Conservation (phyloP, 495 filamentous ascomycete species). For the Aspergillus hancockii region DNA sequence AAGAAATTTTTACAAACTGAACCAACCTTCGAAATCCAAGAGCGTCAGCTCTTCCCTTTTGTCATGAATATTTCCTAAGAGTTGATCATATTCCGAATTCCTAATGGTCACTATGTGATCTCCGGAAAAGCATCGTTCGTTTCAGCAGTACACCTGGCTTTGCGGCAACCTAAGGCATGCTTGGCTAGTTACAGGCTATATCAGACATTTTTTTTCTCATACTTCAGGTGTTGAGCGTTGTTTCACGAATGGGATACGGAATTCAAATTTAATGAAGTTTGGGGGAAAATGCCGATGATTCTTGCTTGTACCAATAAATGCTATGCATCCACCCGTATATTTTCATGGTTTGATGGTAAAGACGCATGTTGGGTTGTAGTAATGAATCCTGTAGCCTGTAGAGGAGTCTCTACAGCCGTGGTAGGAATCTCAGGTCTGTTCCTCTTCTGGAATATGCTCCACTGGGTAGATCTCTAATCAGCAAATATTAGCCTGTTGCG, state of each 20-base stretch:
- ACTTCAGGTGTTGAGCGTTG: conserved; percentile 18
- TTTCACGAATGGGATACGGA: conserved; percentile 21
- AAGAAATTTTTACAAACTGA: conserved; percentile 24
- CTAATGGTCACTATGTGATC: background rate
- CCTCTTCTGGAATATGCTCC: background rate
- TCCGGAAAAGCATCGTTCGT: background rate
- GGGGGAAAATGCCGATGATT: background rate
- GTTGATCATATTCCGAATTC: background rate
- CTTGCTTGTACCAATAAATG: conserved; percentile 6
- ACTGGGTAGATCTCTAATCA: background rate
- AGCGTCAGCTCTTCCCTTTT: background rate
- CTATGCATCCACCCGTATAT: background rate
- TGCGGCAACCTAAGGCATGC: conserved; percentile 4
- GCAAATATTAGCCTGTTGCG: too few relatives aligned
- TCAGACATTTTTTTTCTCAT: conserved; percentile 16
- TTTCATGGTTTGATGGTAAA: background rate
- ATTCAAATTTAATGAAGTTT: conserved; percentile 10
- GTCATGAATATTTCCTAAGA: conserved; percentile 5
- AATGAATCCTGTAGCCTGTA: background rate
- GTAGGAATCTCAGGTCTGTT: background rate
- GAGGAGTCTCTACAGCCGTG: background rate
- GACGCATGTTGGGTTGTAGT: background rate
- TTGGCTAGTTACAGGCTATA: conserved; percentile 6
- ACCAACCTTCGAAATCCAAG: background rate
- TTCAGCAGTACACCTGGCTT: background rate